Conservation (phyloP, 805 yeast species). For the Saccharomyces kudriavzevii region DNA sequence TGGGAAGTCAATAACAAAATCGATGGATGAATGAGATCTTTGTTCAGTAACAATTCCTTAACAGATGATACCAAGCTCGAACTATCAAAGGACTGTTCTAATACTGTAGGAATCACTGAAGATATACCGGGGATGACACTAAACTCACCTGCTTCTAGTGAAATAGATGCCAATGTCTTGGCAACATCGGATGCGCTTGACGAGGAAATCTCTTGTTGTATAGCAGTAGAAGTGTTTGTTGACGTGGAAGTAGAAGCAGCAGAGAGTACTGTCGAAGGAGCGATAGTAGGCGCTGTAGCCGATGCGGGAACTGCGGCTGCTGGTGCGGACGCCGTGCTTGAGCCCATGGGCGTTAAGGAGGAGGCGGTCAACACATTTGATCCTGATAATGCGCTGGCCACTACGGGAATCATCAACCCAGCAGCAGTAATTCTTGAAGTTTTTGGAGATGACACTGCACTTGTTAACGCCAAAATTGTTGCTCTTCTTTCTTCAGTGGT, state of each 20-base stretch:
- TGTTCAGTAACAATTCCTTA: slow-evolving; percentile 28
- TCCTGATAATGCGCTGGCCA: slow-evolving; percentile 22
- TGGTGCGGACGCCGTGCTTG: neutral
- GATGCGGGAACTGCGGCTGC: slow-evolving; percentile 4
- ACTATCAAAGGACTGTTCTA: slow-evolving; percentile 20
- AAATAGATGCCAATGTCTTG: slow-evolving; percentile 20
- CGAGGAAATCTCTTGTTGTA: slow-evolving; percentile 1
- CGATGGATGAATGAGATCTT: slow-evolving; percentile 73
- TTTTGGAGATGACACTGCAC: slow-evolving; percentile 28
- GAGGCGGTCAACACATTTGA: slow-evolving; percentile 20
- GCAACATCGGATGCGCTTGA: slow-evolving; percentile 15
- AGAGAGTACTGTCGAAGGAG: slow-evolving; percentile 2
- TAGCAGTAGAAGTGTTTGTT: slow-evolving; percentile 4
- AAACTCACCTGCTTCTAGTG: slow-evolving; percentile 22
- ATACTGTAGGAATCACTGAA: slow-evolving; percentile 39
- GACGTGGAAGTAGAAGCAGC: slow-evolving; percentile 3
- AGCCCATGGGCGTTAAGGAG: slow-evolving; percentile 6
- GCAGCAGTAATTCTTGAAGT: slow-evolving; percentile 31
- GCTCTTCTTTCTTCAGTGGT: slow-evolving; percentile 66
- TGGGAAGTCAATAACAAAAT: slow-evolving; percentile 71
- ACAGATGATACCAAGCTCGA: slow-evolving; percentile 25
- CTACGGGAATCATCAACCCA: slow-evolving; percentile 29
- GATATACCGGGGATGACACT: slow-evolving; percentile 34
- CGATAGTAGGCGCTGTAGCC: slow-evolving; percentile 3
- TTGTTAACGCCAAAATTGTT: slow-evolving; percentile 27